Conservation (phyloP, 352 stramenopile species). For the Phytopythium delawarense region DNA sequence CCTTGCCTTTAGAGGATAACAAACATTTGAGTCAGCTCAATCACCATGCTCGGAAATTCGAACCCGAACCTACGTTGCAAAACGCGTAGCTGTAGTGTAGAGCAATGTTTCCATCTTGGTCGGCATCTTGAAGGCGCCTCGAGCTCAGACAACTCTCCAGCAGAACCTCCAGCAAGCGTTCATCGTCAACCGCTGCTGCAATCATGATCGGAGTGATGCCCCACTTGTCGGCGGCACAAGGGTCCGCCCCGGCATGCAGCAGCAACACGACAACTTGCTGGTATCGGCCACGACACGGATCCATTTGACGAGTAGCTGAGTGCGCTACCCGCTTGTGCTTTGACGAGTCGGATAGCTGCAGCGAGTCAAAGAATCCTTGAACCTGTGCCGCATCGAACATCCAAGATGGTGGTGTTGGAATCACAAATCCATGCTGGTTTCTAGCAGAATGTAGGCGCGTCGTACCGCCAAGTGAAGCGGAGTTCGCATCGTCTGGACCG, state of each 20-base stretch:
- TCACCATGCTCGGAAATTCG: background rate
- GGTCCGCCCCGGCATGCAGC: slow-evolving; percentile 22
- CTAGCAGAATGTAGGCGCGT: background rate
- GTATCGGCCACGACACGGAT: slow-evolving; percentile 21
- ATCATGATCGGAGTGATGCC: slow-evolving; percentile 63
- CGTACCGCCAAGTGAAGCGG: slow-evolving; percentile 49
- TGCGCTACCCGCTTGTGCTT: background rate
- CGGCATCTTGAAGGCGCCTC: slow-evolving; percentile 18
- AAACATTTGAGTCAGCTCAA: background rate
- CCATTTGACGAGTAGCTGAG: background rate
- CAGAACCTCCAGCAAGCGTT: slow-evolving; percentile 32
- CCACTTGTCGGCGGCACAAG: slow-evolving; percentile 41
- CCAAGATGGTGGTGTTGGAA: background rate
- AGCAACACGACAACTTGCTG: slow-evolving; percentile 31
- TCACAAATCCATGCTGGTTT: background rate
- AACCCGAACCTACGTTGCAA: slow-evolving; percentile 22
- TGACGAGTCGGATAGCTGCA: slow-evolving; percentile 6
- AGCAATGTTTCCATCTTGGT: slow-evolving; percentile 41
- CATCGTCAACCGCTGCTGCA: slow-evolving; percentile 26
- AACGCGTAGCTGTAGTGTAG: slow-evolving; percentile 76
- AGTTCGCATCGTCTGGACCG: slow-evolving; percentile 24
- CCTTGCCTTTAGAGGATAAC: slow-evolving; percentile 15
- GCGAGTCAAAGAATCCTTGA: slow-evolving; percentile 26
- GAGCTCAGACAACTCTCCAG: slow-evolving; percentile 21
- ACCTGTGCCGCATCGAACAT: slow-evolving; percentile 12